These are phyloP conservation scores for Flammula alnicola DNA, from an alignment of 1,284 basidiomycete species.

Conservation along the genomic window DNA sequence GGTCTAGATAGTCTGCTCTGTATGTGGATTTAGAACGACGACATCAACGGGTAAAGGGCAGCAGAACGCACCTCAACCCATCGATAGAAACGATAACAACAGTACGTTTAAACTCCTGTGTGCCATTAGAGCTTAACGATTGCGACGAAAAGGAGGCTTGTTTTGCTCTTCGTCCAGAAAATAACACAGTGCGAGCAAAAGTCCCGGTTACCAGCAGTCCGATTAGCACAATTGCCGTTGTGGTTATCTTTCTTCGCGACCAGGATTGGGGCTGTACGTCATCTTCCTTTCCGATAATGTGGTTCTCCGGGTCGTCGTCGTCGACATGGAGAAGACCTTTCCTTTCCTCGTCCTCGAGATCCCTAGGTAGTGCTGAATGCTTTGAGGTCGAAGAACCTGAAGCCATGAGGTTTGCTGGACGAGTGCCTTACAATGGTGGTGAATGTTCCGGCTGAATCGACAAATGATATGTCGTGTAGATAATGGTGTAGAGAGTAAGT, in stretches of 20 bases:
- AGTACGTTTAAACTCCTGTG: constrained; percentile 77
- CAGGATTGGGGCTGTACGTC: constrained; percentile 32
- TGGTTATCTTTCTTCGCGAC: constrained; percentile 41
- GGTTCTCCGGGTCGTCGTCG: constrained; percentile 21
- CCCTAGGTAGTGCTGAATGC: constrained; percentile 8
- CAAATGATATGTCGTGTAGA: too few relatives aligned
- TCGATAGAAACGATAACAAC: constrained; percentile 88
- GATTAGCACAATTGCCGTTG: constrained; percentile 43
- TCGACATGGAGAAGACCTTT: constrained; percentile 20
- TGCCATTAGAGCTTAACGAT: constrained; percentile 68
- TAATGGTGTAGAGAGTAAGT: too few relatives aligned
- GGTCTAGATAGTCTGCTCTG: constrained; percentile 84
- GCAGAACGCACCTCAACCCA: constrained; percentile 67
- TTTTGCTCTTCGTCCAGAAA: constrained; percentile 23
- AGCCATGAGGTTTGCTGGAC: background rate
- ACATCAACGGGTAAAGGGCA: background rate
- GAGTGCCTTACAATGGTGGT: too few relatives aligned
- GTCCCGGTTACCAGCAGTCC: constrained; percentile 47
- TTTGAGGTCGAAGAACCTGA: constrained; percentile 1
- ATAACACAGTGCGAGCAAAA: constrained; percentile 40
- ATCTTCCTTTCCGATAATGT: constrained; percentile 21
- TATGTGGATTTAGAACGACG: background rate
- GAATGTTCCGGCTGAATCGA: too few relatives aligned
- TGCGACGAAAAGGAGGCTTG: constrained; percentile 19
- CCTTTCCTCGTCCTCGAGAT: constrained; percentile 25